Base-by-base conservation (phyloP, 164 flowering plant species). In the Aristolochia californica region DNA sequence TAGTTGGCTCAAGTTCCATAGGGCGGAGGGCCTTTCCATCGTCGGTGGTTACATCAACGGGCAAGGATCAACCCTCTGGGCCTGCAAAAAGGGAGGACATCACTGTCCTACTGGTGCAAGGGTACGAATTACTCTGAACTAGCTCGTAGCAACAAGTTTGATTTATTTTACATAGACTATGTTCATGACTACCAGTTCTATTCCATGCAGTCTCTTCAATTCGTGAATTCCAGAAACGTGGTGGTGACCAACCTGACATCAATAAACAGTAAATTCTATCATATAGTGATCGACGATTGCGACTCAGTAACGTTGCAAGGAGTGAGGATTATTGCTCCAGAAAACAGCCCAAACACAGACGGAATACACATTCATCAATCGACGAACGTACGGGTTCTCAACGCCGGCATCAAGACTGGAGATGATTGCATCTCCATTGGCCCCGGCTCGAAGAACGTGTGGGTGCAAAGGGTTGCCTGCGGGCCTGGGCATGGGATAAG, bases 261-360 rank as follows among this genome's bases (percentile, higher is more conserved):
- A n/a, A 25, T 75, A 5, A 78, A 83, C 72, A 83, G 86, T 60
- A 83, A 83, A 28, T 62, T 69, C 70, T 74, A 66, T 60, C 89
- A 83, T 67, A 64, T 83, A 4, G 78, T 75, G 12, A 50, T 81
- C 60, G 65, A 81, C 53, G 66, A 62, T 1, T 75, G 85, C 66
- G 22, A 62, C 12, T 76, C 77, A 24, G 80, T 75, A 50, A 73
- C 52, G 5, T 4, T 85, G 9, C 63, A 63, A 59, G 77, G 73
- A 0, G 76, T 80, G 45, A 73, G 56, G 56, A 65, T 82, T 17
- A 28, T 58, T 0, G 89, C 93, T 4, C 43, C 90, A 2, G 83
- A 65, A 0, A 30, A 64, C 58, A 85, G 93, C 71, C 93, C 93
- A 5, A 85, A 85, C 72, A 85, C 93, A 15, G 89, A 85, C 21